These are phyloP conservation scores for Medicago arabica DNA, from an alignment of 306 rosid species.

Conservation along the genomic window DNA sequence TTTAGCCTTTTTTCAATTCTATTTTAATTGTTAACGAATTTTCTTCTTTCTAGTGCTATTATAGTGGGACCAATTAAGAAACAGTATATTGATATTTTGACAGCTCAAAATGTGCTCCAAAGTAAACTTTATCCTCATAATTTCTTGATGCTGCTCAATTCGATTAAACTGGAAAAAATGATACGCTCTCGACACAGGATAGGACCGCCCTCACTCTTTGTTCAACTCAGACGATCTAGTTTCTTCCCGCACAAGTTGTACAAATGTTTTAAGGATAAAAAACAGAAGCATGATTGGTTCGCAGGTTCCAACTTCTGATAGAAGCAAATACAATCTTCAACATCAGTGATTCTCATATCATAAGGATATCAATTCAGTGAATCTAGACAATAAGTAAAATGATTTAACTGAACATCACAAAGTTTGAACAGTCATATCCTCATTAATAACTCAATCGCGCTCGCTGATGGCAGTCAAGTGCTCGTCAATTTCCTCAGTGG, in stretches of 20 bases:
- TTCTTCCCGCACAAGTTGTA: not conserved
- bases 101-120: too few species aligned
- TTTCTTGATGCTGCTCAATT: not conserved
- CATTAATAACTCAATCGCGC: conserved; percentile 71
- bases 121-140: too few species aligned
- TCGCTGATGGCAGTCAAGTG: conserved; percentile 99
- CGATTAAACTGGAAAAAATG: not conserved
- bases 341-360: conserved; percentile 25
- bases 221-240: not conserved
- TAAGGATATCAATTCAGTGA: conserved; percentile 7
- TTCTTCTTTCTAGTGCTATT: too few species aligned
- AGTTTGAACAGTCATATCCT: conserved; percentile 41
- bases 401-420: conserved; percentile 33
- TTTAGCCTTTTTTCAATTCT: too few species aligned
- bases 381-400: conserved; percentile 16
- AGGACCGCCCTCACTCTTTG: not conserved
- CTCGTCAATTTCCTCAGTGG: conserved; percentile 93
- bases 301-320: conserved; percentile 27
- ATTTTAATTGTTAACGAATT: too few species aligned
- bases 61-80: too few species aligned
- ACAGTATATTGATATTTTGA: too few species aligned
- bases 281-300: conserved; percentile 18
- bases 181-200: not conserved
- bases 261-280: not conserved
- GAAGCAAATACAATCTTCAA: conserved; percentile 31